Conservation (phyloP, 345 rosid genomes). For the Eucalyptus tenuipes region DNA sequence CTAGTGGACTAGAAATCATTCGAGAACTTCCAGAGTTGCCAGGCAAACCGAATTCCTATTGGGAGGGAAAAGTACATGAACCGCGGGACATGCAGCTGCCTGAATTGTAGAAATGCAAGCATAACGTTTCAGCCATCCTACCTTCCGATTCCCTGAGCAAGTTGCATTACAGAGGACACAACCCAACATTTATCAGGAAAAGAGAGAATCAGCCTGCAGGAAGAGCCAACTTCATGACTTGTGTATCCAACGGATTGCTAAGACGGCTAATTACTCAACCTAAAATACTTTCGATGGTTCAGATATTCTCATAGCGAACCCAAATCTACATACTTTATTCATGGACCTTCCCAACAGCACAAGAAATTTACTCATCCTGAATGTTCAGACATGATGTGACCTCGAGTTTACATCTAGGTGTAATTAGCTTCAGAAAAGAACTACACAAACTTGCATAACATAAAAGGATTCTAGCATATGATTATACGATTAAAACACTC, state of each 20-base stretch:
- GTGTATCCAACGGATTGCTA: neutral
- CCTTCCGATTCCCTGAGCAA: neutral
- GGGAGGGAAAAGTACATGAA: neutral
- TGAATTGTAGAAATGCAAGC: neutral
- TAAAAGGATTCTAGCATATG: neutral
- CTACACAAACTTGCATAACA: neutral
- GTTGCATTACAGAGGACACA: neutral
- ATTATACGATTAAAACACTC: neutral
- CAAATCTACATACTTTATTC: neutral
- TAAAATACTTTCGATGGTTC: neutral
- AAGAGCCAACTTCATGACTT: neutral
- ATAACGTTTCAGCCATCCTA: neutral
- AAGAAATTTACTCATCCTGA: neutral
- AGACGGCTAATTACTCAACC: neutral
- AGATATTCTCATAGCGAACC: neutral
- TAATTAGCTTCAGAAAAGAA: neutral
- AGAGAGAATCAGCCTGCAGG: neutral
- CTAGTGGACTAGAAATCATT: neutral
- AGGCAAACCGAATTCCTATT: neutral
- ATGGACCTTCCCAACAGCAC: neutral
- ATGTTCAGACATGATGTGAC: neutral
- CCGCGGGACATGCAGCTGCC: neutral
- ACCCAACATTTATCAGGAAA: neutral
- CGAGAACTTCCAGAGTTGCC: neutral
- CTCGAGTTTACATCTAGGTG: neutral